Evolutionary conservation across 2,329 filamentous ascomycete species (phyloP), one percentile per base, ranked within the genome.

Genomic region (Pseudogymnoascus sp.): DNA sequence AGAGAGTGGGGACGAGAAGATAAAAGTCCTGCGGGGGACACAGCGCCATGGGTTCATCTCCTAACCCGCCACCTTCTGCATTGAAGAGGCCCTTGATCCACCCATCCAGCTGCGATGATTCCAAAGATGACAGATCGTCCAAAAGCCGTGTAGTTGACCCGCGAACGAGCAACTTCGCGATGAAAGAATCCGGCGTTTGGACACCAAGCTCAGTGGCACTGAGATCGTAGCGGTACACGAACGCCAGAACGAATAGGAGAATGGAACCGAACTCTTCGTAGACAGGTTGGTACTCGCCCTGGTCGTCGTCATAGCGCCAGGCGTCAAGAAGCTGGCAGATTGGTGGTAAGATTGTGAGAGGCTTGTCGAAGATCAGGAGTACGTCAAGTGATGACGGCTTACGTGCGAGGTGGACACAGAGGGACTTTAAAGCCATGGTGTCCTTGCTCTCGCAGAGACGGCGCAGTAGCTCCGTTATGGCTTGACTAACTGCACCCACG

Each of bases 191-290:
- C 0, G 80, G 71, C 1, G 79, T 77, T 19, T 79, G 76, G 22
- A 82, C 73, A 2, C 89, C 89, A 31, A 93, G 78, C 37, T 93
- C 89, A 3, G 82, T 75, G 5, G 80, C 77, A 0, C 80, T 82
- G 8, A 95, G 78, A 61, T 85, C 83, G 70, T 93, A 93, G 12
- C 91, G 86, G 71, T 91, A 84, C n/a, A 88, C 82, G 66, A 92
- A 88, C 0, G 89, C 88, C 61, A 93, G 75, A 0, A 92, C 81
- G 2, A 95, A 78, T 1, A 95, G 80, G 6, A 95, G 76, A 14
- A 93, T 86, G 0, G 89, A 86, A 0, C 90, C 89, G 68, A 93
- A 95, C 69, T 96, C 91, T 70, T 95, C 91, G 69, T 95, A 95
- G 0, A 92, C 86, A 0, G 90, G 90, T 72, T 93, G 90, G 69